Percentiles rank a stretch among this genome's conserved stretches.
phyloP scores from a whole-genome alignment of 805 yeast species.

The Lipomyces sp. region DNA sequence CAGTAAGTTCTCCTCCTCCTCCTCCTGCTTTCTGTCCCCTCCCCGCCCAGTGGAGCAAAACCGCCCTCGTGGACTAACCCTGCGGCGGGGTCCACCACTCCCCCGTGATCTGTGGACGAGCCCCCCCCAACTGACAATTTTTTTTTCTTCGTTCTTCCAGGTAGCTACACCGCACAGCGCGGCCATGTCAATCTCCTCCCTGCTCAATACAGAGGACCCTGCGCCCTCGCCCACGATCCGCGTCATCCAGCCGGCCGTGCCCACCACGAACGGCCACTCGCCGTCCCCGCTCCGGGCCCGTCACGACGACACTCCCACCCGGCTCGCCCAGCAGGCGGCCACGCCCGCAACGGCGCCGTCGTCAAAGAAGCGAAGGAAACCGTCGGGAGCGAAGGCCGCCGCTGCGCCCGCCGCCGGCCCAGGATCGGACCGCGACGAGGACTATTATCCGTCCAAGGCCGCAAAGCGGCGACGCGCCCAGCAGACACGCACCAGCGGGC shows the following conservation, averaged over 20 bases:
- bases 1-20: no score
- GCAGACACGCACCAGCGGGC: not conserved
- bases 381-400: not conserved
- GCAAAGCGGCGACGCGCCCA: conserved; percentile 9
- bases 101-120: no score
- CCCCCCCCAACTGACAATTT: no score
- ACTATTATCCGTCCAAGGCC: conserved; percentile 5
- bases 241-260: not conserved
- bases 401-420: not conserved
- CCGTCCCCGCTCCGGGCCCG: not conserved
- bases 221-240: conserved; percentile 5
- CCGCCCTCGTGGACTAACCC: no score
- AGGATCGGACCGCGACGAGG: conserved; percentile 1
- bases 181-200: conserved; percentile 27
- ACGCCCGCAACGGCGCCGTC: not conserved
- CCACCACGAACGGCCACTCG: not conserved
- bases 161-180: conserved; percentile 10
- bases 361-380: conserved; percentile 1
- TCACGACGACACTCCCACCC: not conserved
- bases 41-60: no score
- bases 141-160: no score
- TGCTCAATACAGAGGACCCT: conserved; percentile 23
- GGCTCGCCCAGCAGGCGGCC: not conserved
- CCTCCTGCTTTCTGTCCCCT: no score
- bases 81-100: no score